Conservation (phyloP, 169 alveolate species). For the Cryptosporidium felis region DNA sequence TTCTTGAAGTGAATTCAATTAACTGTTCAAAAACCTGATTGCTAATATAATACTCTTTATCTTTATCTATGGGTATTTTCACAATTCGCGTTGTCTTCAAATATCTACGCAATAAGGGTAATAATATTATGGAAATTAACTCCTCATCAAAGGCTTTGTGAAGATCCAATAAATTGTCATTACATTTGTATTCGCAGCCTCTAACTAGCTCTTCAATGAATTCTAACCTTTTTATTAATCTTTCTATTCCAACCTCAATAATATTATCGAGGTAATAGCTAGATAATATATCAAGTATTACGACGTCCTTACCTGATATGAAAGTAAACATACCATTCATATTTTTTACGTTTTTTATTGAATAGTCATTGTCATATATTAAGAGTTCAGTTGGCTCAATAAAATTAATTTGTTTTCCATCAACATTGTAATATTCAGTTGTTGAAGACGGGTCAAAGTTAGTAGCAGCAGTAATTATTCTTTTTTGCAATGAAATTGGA, state of each 20-base stretch:
- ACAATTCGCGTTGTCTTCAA: constrained; percentile 43
- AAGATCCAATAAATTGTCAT: neutral
- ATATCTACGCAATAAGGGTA: constrained; percentile 13
- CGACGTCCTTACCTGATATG: constrained; percentile 42
- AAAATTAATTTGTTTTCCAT: constrained; percentile 1
- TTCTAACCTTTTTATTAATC: neutral
- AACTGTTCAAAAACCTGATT: constrained; percentile 8
- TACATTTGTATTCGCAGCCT: neutral
- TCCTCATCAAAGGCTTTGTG: constrained; percentile 15
- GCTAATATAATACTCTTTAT: neutral
- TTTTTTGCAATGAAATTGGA: constrained; percentile 38
- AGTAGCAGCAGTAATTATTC: neutral
- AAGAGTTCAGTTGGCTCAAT: constrained; percentile 38
- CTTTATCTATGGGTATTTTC: constrained; percentile 45
- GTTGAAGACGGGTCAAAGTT: neutral
- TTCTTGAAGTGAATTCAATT: constrained; percentile 29
- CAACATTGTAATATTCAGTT: neutral
- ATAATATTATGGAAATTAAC: neutral
- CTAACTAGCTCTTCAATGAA: neutral
- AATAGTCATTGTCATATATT: constrained; percentile 3
- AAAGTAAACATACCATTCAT: neutral
- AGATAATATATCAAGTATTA: constrained; percentile 41
- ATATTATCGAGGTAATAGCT: constrained; percentile 2
- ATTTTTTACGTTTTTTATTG: constrained; percentile 5
- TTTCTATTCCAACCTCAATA: neutral